A percentile compares a stretch with the other conserved stretches of the same genome.
phyloP scores from a whole-genome alignment of 176 grass and related monocot genomes.

The Zoysia pacifica region DNA sequence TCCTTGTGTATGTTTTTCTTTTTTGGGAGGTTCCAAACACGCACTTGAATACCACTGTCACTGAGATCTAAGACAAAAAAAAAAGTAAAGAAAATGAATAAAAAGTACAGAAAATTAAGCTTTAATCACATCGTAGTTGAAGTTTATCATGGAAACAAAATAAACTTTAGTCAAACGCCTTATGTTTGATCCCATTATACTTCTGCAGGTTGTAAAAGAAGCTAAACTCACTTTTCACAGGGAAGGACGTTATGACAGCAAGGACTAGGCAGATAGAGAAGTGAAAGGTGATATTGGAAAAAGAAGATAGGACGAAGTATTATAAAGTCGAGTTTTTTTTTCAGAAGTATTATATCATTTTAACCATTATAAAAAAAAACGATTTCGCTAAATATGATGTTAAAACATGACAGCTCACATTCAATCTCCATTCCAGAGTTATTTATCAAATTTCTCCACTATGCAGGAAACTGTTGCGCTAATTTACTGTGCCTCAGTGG shows the following conservation, averaged over 20 bases:
- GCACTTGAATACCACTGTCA: conserved; percentile 47
- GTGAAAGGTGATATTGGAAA: not conserved
- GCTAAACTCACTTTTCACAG: not conserved
- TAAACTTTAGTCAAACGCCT: not conserved
- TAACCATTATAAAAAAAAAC: not conserved
- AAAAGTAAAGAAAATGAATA: conserved; percentile 25
- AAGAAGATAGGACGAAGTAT: not conserved
- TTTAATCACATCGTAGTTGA: not conserved
- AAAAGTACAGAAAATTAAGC: not conserved
- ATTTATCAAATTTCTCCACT: not conserved
- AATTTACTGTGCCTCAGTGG: not conserved
- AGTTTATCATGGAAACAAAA: not conserved
- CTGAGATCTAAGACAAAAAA: conserved; percentile 29
- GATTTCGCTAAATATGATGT: not conserved
- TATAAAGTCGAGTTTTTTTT: no score
- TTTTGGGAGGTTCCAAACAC: conserved; percentile 79
- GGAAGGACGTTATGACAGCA: not conserved
- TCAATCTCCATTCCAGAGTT: not conserved
- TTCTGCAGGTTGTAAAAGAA: not conserved
- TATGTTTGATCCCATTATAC: not conserved
- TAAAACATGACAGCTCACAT: not conserved
- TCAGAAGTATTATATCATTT: not conserved
- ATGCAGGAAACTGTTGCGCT: not conserved
- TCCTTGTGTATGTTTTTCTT: conserved; percentile 99
- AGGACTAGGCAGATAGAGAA: not conserved